Evolutionary conservation across 805 yeast genomes (phyloP).

Genomic region (Pichia kluyveri): DNA sequence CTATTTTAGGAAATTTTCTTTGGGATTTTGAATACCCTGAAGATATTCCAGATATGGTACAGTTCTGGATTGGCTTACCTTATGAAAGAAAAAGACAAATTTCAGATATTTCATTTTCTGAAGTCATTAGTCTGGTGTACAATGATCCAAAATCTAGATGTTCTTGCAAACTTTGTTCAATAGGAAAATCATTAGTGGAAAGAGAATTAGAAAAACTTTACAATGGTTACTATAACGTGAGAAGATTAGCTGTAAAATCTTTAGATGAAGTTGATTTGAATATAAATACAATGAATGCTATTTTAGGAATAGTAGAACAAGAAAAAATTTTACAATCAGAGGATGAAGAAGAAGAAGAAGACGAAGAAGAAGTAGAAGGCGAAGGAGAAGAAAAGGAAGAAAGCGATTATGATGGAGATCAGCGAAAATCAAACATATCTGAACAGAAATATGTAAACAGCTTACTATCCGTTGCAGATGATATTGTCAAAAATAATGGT

Average conservation of each 20-base stretch:
- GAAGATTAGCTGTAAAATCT: constrained; percentile 24
- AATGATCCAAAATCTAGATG: constrained; percentile 53
- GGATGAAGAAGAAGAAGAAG: constrained; percentile 1
- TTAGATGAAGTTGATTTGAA: constrained; percentile 29
- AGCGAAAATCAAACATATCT: neutral
- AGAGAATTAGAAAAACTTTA: constrained; percentile 69
- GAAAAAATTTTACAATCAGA: constrained; percentile 1
- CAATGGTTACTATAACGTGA: constrained; percentile 51
- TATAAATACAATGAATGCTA: constrained; percentile 17
- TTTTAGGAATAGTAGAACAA: constrained; percentile 17
- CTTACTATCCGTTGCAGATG: constrained; percentile 57
- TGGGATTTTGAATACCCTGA: constrained; percentile 33
- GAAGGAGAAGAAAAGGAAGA: neutral
- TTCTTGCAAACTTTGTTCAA: constrained; percentile 70
- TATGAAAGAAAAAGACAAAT: constrained; percentile 53
- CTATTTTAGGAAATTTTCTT: constrained; percentile 17
- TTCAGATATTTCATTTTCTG: constrained; percentile 57
- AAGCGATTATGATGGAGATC: neutral
- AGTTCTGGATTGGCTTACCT: constrained; percentile 59
- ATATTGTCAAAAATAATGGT: constrained; percentile 70
- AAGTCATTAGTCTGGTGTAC: constrained; percentile 56
- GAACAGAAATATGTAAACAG: constrained; percentile 1
- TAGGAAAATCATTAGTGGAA: constrained; percentile 61
- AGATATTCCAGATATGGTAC: constrained; percentile 41
- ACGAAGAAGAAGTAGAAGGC: neutral